These are phyloP conservation scores for Bipolaris oryzae DNA, from an alignment of 2,329 filamentous ascomycete species.

Conservation along the genomic window DNA sequence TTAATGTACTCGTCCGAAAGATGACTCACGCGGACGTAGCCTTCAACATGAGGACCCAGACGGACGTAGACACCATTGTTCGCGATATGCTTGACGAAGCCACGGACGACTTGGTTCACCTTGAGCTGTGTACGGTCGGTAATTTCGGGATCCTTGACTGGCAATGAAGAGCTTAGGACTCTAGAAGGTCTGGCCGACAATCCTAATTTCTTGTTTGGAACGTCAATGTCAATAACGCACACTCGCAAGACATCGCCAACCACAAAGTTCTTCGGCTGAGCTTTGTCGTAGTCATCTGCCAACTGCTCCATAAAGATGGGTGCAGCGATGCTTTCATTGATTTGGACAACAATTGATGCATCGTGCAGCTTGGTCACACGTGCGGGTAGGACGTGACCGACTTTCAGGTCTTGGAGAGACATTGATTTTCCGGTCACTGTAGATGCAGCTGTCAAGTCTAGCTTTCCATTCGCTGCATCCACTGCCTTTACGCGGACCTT, in stretches of 20 bases:
- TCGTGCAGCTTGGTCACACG: conserved; percentile 86
- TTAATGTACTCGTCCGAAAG: conserved; percentile 91
- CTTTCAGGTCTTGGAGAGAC: conserved; percentile 72
- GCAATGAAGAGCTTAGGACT: conserved; percentile 82
- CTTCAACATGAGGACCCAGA: conserved; percentile 80
- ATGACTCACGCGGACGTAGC: conserved; percentile 83
- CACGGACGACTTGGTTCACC: conserved; percentile 79
- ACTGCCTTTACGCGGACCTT: conserved; percentile 78
- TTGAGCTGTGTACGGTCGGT: conserved; percentile 72
- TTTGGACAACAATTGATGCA: conserved; percentile 80
- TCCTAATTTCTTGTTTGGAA: conserved; percentile 80
- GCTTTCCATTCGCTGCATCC: conserved; percentile 71
- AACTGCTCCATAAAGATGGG: conserved; percentile 83
- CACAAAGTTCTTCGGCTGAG: conserved; percentile 73
- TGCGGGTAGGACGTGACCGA: conserved; percentile 81
- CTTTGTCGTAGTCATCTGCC: conserved; percentile 82
- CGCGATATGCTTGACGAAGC: conserved; percentile 88
- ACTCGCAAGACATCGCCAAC: conserved; percentile 89
- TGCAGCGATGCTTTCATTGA: conserved; percentile 79
- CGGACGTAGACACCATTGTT: conserved; percentile 89
- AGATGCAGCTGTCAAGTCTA: conserved; percentile 84
- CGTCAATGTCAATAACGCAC: conserved; percentile 81
- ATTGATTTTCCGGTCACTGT: conserved; percentile 62
- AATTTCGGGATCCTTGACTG: conserved; percentile 82
- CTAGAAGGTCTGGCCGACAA: conserved; percentile 86